Base-by-base conservation (phyloP, 2,329 filamentous ascomycete species). In the Stagonosporopsis rhizophila region DNA sequence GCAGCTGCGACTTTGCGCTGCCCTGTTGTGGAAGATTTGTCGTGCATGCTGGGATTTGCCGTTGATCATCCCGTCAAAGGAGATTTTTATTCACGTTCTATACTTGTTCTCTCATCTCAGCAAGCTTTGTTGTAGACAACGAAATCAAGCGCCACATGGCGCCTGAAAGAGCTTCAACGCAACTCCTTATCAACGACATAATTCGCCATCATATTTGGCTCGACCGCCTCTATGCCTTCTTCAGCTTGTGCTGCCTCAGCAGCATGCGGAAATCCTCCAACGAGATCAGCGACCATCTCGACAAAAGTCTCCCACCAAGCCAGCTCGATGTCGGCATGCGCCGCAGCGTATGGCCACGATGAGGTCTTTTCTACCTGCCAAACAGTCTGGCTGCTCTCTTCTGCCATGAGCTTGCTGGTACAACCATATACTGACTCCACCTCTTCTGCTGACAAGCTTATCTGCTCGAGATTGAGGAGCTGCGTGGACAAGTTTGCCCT, bases 291-390 rank as follows among this genome's bases (percentile, higher is more conserved):
- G n/a, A 53, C 28, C 15, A 28, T n/a, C 27, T 52, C 27, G 9
- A 45, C 49, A 19, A 34, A 52, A 4, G 19, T 40, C 41, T 52
- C 41, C 25, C 40, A 28, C 50, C 42, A 53, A 15, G 11, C 25
- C 35, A 53, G n/a, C 11, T 53, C 42, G 12, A 41, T 23, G 15
- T 47, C 25, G 17, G 14, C 2, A 22, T 42, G 37, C 14, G 38
- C 19, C 14, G 38, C 19, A 11, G n/a, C 12, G 20, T 52, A 38
- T 1, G 35, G 14, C 35, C 35, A 38, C 4, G 6, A 20, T 4
- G 11, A 20, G 35, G 35, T 19, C 35, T 11, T 5, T 9, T 20
- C 20, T 38, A 6, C 35, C 35, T 20, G 35, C 35, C 17, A 38
- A 11, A 9, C 20, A 38, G 5, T 19, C 11, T 38, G 35, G 17